Conservation (phyloP, 371 early-diverging fungal genomes). For the Dinochytrium kinnereticum region DNA sequence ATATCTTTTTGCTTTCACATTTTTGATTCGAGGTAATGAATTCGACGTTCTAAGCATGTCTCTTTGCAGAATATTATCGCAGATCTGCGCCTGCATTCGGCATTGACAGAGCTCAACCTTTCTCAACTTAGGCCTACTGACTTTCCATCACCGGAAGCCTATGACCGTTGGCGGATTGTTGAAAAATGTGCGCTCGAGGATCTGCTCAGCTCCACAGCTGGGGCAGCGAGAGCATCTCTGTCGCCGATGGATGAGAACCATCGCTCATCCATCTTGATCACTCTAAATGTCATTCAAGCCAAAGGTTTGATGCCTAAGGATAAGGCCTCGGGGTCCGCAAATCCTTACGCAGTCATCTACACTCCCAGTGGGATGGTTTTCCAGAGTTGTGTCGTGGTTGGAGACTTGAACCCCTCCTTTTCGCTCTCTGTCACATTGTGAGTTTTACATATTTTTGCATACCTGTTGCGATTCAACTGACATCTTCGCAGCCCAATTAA, state of each 20-base stretch:
- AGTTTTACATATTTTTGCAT: constrained; percentile 25
- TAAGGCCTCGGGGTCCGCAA: constrained; percentile 30
- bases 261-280: neutral
- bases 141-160: neutral
- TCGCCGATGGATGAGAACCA: neutral
- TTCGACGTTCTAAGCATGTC: too few relatives aligned
- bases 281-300: constrained; percentile 34
- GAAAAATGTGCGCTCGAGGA: neutral
- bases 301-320: constrained; percentile 44
- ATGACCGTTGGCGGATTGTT: neutral
- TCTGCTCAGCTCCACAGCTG: neutral
- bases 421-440: constrained; percentile 29
- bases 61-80: neutral
- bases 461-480: neutral
- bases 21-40: neutral
- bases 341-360: constrained; percentile 44
- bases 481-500: constrained; percentile 9
- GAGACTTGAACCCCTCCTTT: constrained; percentile 36
- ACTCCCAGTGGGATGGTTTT: constrained; percentile 18
- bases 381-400: constrained; percentile 25
- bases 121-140: neutral
- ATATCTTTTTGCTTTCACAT: neutral
- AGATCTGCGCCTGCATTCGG: neutral
- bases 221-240: neutral
- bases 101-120: neutral